phyloP scores from a whole-genome alignment of 202 grass and related monocot genomes.

The Dendrocalamus latiflorus region DNA sequence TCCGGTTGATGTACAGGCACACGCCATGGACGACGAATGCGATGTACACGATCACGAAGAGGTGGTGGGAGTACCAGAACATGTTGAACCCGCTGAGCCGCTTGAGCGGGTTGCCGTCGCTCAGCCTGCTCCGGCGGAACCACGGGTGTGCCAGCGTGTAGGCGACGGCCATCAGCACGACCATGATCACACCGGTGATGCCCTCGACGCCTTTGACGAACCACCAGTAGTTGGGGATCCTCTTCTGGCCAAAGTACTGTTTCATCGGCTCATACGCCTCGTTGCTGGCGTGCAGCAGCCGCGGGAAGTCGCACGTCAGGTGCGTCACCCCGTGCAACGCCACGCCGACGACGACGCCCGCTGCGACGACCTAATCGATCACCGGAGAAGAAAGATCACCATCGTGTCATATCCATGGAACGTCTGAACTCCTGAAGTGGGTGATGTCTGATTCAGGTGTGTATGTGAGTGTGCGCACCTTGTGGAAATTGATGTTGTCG shows the following conservation, averaged over 20 bases:
- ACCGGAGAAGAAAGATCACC: not conserved
- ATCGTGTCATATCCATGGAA: not conserved
- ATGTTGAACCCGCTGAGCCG: slow-evolving; percentile 77
- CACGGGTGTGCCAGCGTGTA: slow-evolving; percentile 80
- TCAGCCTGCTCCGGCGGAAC: slow-evolving; percentile 65
- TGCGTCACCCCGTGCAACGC: slow-evolving; percentile 59
- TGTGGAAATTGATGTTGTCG: slow-evolving; percentile 98
- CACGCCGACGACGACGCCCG: slow-evolving; percentile 43
- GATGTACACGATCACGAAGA: slow-evolving; percentile 77
- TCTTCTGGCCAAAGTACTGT: slow-evolving; percentile 56
- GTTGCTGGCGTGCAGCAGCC: slow-evolving; percentile 54
- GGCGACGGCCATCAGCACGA: slow-evolving; percentile 68
- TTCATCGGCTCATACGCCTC: slow-evolving; percentile 62
- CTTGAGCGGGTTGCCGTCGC: slow-evolving; percentile 46
- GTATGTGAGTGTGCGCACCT: too few species aligned
- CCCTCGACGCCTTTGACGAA: slow-evolving; percentile 78
- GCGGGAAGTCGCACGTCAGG: slow-evolving; percentile 80
- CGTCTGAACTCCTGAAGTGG: not conserved
- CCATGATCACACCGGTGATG: slow-evolving; percentile 63
- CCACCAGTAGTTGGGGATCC: slow-evolving; percentile 83
- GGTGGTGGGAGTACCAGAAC: slow-evolving; percentile 96
- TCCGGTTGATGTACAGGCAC: slow-evolving; percentile 82
- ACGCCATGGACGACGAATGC: slow-evolving; percentile 62
- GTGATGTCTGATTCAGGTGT: not conserved
- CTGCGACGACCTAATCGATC: slow-evolving; percentile 49